These are phyloP conservation scores for Elsinoe arachidis DNA, from an alignment of 2,329 filamentous ascomycete genomes.

Conservation along the genomic window DNA sequence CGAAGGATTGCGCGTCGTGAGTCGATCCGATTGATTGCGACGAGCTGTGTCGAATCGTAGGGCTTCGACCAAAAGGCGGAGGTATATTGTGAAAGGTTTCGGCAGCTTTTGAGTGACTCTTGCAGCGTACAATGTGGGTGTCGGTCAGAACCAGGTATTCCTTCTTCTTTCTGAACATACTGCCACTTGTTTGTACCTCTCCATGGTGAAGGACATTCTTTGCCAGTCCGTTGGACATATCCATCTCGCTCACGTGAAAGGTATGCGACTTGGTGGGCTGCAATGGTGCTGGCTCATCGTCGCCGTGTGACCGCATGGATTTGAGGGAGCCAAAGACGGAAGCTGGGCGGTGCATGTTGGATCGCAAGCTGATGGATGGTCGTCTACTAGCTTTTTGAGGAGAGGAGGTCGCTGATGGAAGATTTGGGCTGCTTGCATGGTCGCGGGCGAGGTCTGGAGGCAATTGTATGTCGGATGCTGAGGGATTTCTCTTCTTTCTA, in stretches of 20 bases:
- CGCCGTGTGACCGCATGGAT: constrained; percentile 43
- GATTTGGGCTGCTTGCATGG: constrained; percentile 17
- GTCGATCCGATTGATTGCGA: constrained; percentile 52
- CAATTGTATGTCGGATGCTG: constrained; percentile 17
- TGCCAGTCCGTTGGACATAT: constrained; percentile 20
- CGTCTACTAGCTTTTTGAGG: constrained; percentile 20
- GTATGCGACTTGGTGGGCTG: constrained; percentile 43
- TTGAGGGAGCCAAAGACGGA: constrained; percentile 53
- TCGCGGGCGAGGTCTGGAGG: constrained; percentile 21
- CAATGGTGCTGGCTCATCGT: constrained; percentile 41
- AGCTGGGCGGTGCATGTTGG: constrained; percentile 28
- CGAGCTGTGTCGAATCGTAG: constrained; percentile 46
- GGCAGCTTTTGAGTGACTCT: constrained; percentile 56
- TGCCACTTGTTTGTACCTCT: constrained; percentile 60
- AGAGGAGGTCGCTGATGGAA: constrained; percentile 17
- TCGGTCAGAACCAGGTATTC: constrained; percentile 66
- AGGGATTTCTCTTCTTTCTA: constrained; percentile 21
- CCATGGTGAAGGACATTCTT: constrained; percentile 54
- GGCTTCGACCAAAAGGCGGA: constrained; percentile 32
- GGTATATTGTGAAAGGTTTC: constrained; percentile 47
- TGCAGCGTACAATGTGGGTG: constrained; percentile 58
- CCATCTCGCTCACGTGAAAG: constrained; percentile 37
- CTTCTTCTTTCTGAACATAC: constrained; percentile 63
- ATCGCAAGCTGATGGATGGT: constrained; percentile 23
- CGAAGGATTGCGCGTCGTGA: constrained; percentile 50